Evolutionary conservation across 2,329 filamentous ascomycete species (phyloP).

Genomic region (Cercospora zeina): DNA sequence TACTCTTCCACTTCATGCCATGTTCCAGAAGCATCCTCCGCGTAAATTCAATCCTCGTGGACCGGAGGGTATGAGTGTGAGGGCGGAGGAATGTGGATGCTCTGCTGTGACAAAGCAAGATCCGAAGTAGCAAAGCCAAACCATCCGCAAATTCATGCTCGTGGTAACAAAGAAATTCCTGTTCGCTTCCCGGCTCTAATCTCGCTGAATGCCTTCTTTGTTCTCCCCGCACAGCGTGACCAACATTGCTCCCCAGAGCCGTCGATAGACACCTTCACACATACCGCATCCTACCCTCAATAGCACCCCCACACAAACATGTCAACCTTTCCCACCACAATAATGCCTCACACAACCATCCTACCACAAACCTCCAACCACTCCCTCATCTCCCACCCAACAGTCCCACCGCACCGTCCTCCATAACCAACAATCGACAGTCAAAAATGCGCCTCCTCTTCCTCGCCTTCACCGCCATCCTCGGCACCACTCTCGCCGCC

Average conservation of each 20-base stretch:
- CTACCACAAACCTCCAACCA: neutral
- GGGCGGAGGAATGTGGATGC: no score
- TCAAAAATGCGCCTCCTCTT: constrained; percentile 7
- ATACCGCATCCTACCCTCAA: constrained; percentile 12
- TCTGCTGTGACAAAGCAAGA: neutral
- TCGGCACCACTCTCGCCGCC: neutral
- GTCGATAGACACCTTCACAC: neutral
- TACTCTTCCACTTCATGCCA: no score
- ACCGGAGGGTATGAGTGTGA: no score
- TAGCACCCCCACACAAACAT: neutral
- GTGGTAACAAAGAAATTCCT: neutral
- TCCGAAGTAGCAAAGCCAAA: neutral
- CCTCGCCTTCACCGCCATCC: neutral
- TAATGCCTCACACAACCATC: neutral
- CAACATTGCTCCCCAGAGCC: neutral
- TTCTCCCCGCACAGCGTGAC: neutral
- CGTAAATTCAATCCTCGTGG: no score
- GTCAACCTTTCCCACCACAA: neutral
- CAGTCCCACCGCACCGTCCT: neutral
- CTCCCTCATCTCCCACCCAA: neutral
- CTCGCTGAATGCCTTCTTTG: neutral
- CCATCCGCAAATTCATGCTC: neutral
- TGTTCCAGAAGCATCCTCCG: no score
- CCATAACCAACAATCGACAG: neutral
- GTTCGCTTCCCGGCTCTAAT: neutral